Evolutionary conservation across 2,329 filamentous ascomycete genomes (phyloP).

Genomic region (Monosporascus sp.): DNA sequence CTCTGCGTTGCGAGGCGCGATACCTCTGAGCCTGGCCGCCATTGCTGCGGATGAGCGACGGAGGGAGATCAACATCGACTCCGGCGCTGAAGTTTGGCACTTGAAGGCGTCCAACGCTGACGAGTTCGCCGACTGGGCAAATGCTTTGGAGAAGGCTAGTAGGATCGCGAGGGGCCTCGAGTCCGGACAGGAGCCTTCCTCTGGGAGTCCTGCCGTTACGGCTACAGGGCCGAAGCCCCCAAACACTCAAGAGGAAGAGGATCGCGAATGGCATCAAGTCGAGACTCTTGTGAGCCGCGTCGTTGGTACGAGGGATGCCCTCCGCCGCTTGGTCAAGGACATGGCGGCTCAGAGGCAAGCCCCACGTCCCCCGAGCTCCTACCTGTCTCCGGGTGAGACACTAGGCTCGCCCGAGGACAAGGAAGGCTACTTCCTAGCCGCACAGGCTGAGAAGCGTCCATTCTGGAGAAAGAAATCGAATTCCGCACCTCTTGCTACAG

Average conservation of each 20-base stretch:
- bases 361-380: slow-evolving; percentile 29
- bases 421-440: slow-evolving; percentile 49
- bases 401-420: slow-evolving; percentile 41
- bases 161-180: slow-evolving; percentile 55
- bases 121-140: slow-evolving; percentile 85
- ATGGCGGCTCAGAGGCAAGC: slow-evolving; percentile 60
- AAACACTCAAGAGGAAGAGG: slow-evolving; percentile 50
- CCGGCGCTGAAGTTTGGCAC: slow-evolving; percentile 96
- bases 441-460: slow-evolving; percentile 55
- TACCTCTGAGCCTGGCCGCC: slow-evolving; percentile 85
- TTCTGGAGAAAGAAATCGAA: slow-evolving; percentile 94
- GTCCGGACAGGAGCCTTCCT: slow-evolving; percentile 17
- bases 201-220: slow-evolving; percentile 16
- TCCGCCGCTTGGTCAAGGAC: slow-evolving; percentile 80
- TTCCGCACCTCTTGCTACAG: slow-evolving; percentile 37
- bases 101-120: slow-evolving; percentile 74
- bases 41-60: slow-evolving; percentile 84
- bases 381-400: slow-evolving; percentile 34
- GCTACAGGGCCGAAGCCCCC: slow-evolving; percentile 24
- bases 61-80: slow-evolving; percentile 92
- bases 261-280: slow-evolving; percentile 81
- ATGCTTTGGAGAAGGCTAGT: slow-evolving; percentile 77
- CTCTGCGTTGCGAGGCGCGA: slow-evolving; percentile 83
- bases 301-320: slow-evolving; percentile 80
- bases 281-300: slow-evolving; percentile 82